Evolutionary conservation across 2,329 filamentous ascomycete species (phyloP), one percentile per base, ranked within the genome.

Genomic region (Paracorniculantispora psalliotae): DNA sequence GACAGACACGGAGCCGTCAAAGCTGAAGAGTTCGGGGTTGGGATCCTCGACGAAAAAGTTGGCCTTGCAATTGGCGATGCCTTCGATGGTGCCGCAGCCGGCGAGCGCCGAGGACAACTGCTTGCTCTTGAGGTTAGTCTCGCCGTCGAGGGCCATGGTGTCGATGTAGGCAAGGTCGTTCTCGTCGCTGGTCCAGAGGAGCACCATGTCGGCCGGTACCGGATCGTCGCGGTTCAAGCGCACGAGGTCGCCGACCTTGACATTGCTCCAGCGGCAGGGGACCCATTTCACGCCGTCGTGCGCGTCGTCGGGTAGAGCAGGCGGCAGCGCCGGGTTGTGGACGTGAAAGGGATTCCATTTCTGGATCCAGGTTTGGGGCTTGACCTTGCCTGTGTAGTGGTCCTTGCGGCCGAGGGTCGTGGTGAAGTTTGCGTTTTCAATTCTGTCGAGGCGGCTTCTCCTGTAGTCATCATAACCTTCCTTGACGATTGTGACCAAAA

Each of bases 391-490:
- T 1, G 69, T 68, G 23, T 70, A 69, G 26, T 67, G 69, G 37
- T 77, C 69, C 56, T 73, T 65, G 12, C 68, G 67, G n/a, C 73
- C 73, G 23, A 83, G 67, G 2, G 81, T 75, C 2, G 75, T 80
- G 1, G 76, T 76, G 10, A 75, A 72, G 51, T 77, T 75, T 3
- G 81, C 79, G 68, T 96, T 96, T 72, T 96, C 91, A 23, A 89
- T 83, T 67, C 87, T 91, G 68, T 96, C 91, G 49, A 96, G 78
- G 17, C 88, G 82, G 72, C 94, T 89, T 61, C 91, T 81, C 65
- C 89, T 84, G 67, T 88, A 86, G 71, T 96, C 91, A 69, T 96
- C 91, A 65, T 91, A 94, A 0, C 91, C 91, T 74, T 96, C 91
- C 69, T 96, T 96, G 28, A 81, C 81, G 66, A 96, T 89, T 0